phyloP scores from a whole-genome alignment of 2,329 filamentous ascomycete species.

The Aspergillus calidoustus region DNA sequence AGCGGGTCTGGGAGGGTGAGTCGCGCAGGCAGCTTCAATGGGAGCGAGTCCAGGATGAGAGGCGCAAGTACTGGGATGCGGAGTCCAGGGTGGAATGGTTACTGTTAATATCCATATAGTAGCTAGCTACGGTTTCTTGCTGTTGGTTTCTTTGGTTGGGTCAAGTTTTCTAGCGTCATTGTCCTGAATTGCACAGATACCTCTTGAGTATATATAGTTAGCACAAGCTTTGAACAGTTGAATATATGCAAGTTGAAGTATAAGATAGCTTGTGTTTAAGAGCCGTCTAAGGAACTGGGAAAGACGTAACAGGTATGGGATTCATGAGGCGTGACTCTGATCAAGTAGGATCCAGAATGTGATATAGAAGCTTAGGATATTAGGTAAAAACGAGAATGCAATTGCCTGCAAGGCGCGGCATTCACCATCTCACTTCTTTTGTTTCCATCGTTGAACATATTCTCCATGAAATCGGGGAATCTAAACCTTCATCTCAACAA shows the following conservation, averaged over 20 bases:
- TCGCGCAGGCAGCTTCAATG: constrained; percentile 13
- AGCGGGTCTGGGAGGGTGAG: constrained; percentile 22
- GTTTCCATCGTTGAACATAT: constrained; percentile 28
- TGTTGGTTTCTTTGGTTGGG: neutral
- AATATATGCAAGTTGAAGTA: neutral
- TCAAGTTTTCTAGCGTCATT: neutral
- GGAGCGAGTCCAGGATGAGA: constrained; percentile 11
- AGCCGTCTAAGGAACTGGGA: neutral
- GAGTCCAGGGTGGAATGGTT: constrained; percentile 22
- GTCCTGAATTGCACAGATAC: neutral
- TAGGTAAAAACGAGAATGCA: constrained; percentile 19
- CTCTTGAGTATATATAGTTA: neutral
- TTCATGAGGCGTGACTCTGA: constrained; percentile 45
- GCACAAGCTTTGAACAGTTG: neutral
- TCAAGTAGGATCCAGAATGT: constrained; percentile 36
- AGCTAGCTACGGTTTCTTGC: neutral
- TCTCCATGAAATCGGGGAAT: constrained; percentile 22
- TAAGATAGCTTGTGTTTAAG: neutral
- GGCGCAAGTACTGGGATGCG: constrained; percentile 2
- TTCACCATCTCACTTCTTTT: constrained; percentile 26
- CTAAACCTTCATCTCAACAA: constrained; percentile 90
- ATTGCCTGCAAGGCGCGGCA: constrained; percentile 26
- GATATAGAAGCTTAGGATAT: constrained; percentile 26
- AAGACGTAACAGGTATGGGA: constrained; percentile 32
- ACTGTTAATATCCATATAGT: constrained; percentile 15